Percentiles rank a stretch among this genome's conserved stretches.
phyloP scores from a whole-genome alignment of 768 basidiomycete genomes.

The Calocera cornea region DNA sequence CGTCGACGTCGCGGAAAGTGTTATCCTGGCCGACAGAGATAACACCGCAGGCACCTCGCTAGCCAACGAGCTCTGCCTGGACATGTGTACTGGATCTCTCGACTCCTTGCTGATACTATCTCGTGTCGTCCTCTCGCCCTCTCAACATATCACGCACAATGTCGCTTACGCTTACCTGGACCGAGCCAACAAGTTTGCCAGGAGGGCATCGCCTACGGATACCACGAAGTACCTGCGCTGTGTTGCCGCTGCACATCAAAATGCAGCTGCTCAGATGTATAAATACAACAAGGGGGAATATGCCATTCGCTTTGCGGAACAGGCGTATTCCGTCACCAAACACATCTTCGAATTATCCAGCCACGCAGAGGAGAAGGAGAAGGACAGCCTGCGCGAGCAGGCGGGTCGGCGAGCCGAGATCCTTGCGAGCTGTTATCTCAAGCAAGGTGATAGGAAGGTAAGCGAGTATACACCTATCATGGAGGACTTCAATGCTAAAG shows the following conservation, averaged over 20 bases:
- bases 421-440: constrained; percentile 61
- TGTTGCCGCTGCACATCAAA: constrained; percentile 21
- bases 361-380: constrained; percentile 27
- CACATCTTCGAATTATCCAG: constrained; percentile 28
- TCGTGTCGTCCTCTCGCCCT: neutral
- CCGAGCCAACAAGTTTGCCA: neutral
- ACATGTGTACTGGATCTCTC: constrained; percentile 7
- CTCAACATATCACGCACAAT: neutral
- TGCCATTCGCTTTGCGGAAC: constrained; percentile 52
- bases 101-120: constrained; percentile 9
- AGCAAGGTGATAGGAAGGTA: constrained; percentile 66
- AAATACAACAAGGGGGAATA: constrained; percentile 46
- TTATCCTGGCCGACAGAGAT: neutral
- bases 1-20: neutral
- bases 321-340: constrained; percentile 44
- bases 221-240: constrained; percentile 21
- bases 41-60: neutral
- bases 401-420: constrained; percentile 67
- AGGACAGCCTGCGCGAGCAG: constrained; percentile 50
- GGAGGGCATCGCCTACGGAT: neutral
- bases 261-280: constrained; percentile 35
- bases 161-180: neutral
- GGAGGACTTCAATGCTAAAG: too few relatives aligned
- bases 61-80: neutral
- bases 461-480: constrained; percentile 10